Conservation (phyloP, 2,329 filamentous ascomycete species). For the Hypoxylon sp. region DNA sequence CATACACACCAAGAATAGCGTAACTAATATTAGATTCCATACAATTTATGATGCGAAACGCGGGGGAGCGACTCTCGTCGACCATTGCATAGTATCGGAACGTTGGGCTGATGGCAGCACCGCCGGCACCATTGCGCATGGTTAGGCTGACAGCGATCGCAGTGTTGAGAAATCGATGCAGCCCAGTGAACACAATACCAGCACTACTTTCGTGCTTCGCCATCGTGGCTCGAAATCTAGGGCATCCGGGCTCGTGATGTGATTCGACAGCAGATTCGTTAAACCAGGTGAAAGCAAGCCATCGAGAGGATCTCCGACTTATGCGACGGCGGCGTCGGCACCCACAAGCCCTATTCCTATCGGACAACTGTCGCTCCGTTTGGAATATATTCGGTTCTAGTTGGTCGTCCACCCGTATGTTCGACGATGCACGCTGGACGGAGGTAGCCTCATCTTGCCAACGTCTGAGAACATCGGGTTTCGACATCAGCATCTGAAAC, state of each 20-base stretch:
- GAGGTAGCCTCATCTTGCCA: neutral
- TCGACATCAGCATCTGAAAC: constrained; percentile 5
- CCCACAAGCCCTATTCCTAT: neutral
- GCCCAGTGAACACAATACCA: neutral
- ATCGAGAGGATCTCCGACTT: neutral
- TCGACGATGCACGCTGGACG: neutral
- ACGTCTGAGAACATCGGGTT: neutral
- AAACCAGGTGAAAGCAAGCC: constrained; percentile 1
- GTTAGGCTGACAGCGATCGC: constrained; percentile 16
- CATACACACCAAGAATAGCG: too few species aligned
- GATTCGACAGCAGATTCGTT: constrained; percentile 1
- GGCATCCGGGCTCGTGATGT: constrained; percentile 12
- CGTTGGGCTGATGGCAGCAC: constrained; percentile 11
- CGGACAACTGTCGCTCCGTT: neutral
- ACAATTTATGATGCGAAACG: constrained; percentile 1
- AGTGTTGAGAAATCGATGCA: constrained; percentile 11
- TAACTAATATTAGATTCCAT: neutral
- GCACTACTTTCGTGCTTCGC: neutral
- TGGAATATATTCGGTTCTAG: neutral
- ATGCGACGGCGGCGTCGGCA: neutral
- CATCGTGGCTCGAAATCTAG: neutral
- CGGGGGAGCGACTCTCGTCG: neutral
- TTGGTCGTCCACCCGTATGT: neutral
- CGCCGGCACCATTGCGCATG: constrained; percentile 17
- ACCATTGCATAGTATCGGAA: constrained; percentile 18